phyloP scores from a whole-genome alignment of 441 rosid species.

The Erodium trifolium region DNA sequence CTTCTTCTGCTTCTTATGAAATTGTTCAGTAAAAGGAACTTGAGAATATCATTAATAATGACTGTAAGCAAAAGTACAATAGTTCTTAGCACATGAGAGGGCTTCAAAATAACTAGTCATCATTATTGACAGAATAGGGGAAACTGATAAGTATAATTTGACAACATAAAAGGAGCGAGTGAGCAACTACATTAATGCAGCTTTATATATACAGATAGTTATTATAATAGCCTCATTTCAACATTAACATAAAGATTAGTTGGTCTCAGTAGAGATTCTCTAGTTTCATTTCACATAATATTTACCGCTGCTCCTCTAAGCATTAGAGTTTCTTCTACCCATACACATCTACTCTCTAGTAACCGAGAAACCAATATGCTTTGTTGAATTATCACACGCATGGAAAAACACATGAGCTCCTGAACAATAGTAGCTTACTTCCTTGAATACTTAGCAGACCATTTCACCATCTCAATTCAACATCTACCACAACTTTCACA shows the following conservation, averaged over 20 bases:
- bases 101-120: not conserved
- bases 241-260: not conserved
- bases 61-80: conserved; percentile 5
- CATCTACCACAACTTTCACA: conserved; percentile 1
- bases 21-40: not conserved
- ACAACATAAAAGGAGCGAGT: not conserved
- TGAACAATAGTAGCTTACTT: not conserved
- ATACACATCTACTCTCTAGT: conserved; percentile 5
- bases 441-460: not conserved
- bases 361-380: conserved; percentile 1
- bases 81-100: not conserved
- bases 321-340: not conserved
- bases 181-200: not conserved
- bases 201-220: not conserved
- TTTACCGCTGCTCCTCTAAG: not conserved
- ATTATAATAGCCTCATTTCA: not conserved
- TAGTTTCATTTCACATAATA: conserved; percentile 1
- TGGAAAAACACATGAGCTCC: not conserved
- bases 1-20: conserved; percentile 1
- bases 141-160: not conserved
- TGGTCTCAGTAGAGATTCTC: not conserved
- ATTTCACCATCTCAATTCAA: conserved; percentile 5
- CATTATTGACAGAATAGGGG: not conserved
- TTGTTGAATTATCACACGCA: not conserved
- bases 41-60: not conserved